These are phyloP conservation scores for Arctium lappa DNA, from an alignment of 129 eudicot genomes.

Conservation along the genomic window DNA sequence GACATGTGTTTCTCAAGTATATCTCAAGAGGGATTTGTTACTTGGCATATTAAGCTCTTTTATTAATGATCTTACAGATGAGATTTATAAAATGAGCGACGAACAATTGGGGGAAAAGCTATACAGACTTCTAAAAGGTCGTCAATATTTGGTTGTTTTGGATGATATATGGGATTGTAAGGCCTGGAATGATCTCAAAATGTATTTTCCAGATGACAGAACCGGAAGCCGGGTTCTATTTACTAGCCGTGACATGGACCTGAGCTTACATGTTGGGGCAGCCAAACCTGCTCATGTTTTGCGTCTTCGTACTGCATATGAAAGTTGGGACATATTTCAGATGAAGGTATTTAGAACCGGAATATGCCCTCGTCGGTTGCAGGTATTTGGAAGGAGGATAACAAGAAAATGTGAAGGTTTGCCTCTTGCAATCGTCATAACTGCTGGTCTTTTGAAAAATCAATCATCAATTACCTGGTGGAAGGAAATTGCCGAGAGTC, in stretches of 20 bases:
- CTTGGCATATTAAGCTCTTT: slow-evolving; percentile 12
- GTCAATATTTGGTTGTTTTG: not conserved
- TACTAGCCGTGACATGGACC: slow-evolving; percentile 15
- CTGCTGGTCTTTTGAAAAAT: slow-evolving; percentile 26
- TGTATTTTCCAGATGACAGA: slow-evolving; percentile 20
- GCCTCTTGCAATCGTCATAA: slow-evolving; percentile 23
- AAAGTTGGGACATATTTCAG: slow-evolving; percentile 29
- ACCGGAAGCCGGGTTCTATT: slow-evolving; percentile 29
- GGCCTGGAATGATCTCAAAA: not conserved
- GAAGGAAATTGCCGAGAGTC: not conserved
- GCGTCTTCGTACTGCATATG: slow-evolving; percentile 2
- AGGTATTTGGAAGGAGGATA: not conserved
- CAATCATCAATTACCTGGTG: slow-evolving; percentile 4
- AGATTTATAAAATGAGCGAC: not conserved
- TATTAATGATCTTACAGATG: not conserved
- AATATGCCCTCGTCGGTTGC: slow-evolving; percentile 7
- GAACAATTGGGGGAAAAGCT: slow-evolving; percentile 14
- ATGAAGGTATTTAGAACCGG: slow-evolving; percentile 13
- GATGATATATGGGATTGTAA: not conserved
- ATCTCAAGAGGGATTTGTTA: slow-evolving; percentile 15
- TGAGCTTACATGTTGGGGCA: slow-evolving; percentile 2
- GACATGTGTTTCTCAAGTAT: slow-evolving; percentile 18
- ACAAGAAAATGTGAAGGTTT: slow-evolving; percentile 25
- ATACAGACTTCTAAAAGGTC: not conserved
- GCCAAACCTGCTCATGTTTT: slow-evolving; percentile 1